A percentile compares a stretch with the other conserved stretches of the same genome.
Conservation (phyloP, 768 basidiomycete species). For the Lactarius sanguifluus region DNA sequence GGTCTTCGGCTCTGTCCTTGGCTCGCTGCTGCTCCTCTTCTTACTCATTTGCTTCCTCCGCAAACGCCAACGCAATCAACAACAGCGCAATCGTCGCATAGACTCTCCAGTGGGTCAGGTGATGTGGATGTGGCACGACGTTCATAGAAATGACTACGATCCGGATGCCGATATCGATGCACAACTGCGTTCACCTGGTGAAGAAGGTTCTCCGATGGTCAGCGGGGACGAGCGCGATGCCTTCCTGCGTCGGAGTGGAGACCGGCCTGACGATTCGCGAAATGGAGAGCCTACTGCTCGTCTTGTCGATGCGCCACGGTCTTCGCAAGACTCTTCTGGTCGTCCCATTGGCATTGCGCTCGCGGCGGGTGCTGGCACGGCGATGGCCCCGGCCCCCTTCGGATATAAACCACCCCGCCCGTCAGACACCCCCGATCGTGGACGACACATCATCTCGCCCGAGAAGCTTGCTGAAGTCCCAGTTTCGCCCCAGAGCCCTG, state of each 20-base stretch:
- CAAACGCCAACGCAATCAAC: slow-evolving; percentile 39
- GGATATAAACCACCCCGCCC: not conserved
- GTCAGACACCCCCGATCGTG: not conserved
- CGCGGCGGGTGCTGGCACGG: not conserved
- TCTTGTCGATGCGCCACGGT: slow-evolving; percentile 14
- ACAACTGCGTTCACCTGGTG: slow-evolving; percentile 43
- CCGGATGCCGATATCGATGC: slow-evolving; percentile 28
- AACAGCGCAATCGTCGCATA: not conserved
- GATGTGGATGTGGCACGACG: slow-evolving; percentile 31
- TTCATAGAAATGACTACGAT: slow-evolving; percentile 12
- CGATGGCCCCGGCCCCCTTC: not conserved
- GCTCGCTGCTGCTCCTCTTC: slow-evolving; percentile 25
- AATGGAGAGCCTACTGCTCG: slow-evolving; percentile 20
- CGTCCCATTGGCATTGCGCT: slow-evolving; percentile 25
- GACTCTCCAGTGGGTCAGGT: slow-evolving; percentile 19
- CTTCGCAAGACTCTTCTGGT: slow-evolving; percentile 13
- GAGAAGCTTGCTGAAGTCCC: slow-evolving; percentile 17
- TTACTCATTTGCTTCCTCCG: slow-evolving; percentile 33
- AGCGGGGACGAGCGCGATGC: slow-evolving; percentile 72
- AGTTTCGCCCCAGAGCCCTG: not conserved
- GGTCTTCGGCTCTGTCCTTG: slow-evolving; percentile 27
- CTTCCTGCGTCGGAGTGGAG: slow-evolving; percentile 49
- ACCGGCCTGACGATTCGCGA: not conserved
- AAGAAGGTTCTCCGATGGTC: slow-evolving; percentile 66
- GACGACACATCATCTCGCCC: slow-evolving; percentile 23